Conservation (phyloP, 495 filamentous ascomycete genomes). For the Physcia stellaris region DNA sequence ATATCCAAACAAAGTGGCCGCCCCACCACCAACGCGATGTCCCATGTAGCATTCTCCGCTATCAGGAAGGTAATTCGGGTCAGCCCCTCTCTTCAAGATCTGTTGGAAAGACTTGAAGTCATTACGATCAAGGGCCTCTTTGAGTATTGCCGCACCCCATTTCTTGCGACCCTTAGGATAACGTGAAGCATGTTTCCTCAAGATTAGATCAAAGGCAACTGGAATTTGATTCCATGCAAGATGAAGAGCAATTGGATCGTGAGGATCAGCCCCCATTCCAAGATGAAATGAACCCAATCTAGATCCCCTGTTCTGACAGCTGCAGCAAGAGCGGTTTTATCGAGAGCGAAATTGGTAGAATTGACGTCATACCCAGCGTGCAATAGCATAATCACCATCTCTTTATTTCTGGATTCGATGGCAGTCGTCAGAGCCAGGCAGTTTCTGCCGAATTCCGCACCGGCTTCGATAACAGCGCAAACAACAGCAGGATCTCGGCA, state of each 20-base stretch:
- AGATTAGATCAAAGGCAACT: not conserved
- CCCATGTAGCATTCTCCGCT: too few relatives aligned
- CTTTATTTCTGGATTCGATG: not conserved
- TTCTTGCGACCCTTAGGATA: not conserved
- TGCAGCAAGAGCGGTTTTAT: too few relatives aligned
- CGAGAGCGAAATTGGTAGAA: too few relatives aligned
- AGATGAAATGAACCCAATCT: too few relatives aligned
- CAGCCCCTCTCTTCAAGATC: not conserved
- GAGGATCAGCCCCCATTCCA: too few relatives aligned
- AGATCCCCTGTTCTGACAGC: too few relatives aligned
- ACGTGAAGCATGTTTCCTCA: not conserved
- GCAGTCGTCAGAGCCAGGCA: not conserved
- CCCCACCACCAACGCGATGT: too few relatives aligned
- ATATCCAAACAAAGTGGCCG: too few relatives aligned
- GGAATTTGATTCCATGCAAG: not conserved
- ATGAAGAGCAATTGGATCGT: not conserved
- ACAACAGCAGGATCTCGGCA: not conserved
- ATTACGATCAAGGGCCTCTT: not conserved
- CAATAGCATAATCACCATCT: constrained; percentile 4
- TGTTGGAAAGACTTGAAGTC: not conserved
- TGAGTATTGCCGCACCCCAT: not conserved
- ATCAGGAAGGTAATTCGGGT: not conserved
- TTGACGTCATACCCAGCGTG: constrained; percentile 3
- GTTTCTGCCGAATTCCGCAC: not conserved
- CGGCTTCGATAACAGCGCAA: not conserved